Base-by-base conservation (phyloP, 305 asterid species). In the Coffea humblotiana region DNA sequence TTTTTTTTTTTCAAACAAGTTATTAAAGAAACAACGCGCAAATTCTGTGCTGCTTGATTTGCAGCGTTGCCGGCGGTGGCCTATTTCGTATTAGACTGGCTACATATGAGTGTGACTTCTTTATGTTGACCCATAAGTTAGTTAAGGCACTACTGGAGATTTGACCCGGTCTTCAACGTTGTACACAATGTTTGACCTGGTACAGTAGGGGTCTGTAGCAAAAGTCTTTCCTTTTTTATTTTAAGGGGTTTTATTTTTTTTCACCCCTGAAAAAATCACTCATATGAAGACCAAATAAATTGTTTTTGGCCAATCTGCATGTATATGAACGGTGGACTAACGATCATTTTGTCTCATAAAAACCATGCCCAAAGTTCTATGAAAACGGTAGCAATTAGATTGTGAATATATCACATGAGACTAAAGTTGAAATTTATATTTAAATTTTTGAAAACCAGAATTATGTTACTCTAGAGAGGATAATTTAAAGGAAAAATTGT, bases 81-180 rank as follows among this genome's bases (percentile, higher is more conserved):
- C 64, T 25, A 21, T 58, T 58, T 19, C 25, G 9, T 58, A 58
- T 12, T 19, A 56, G 1, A 14, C 19, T 13, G 1, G 58, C 61
- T 18, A 15, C 2, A 9, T 60, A 21, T 13, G 8, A 61, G 66
- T 2, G 32, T 61, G 66, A 61, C 66, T 61, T 21, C 13, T 32
- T 61, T 10, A 23, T 6, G 13, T 3, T 63, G 68, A 25, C 68
- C 29, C 66, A 21, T 21, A 14, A 60, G 14, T 60, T 60, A 60
- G 14, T 60, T 60, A 8, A 23, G 66, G 66, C 66, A 60, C 8
- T 9, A 25, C 18, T 63, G 3, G 35, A 61, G 35, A n/a, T 37
- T 11, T 45, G 74, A 70, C 74, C 13, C 35, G 6, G 51, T 70
- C 35, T 70, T 70, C 74, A 43, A 70, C 74, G 21, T 45, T 70